A percentile compares a stretch with the other conserved stretches of the same genome.
Evolutionary conservation across 345 rosid genomes (phyloP).

Genomic region (Salix koriyanagi): DNA sequence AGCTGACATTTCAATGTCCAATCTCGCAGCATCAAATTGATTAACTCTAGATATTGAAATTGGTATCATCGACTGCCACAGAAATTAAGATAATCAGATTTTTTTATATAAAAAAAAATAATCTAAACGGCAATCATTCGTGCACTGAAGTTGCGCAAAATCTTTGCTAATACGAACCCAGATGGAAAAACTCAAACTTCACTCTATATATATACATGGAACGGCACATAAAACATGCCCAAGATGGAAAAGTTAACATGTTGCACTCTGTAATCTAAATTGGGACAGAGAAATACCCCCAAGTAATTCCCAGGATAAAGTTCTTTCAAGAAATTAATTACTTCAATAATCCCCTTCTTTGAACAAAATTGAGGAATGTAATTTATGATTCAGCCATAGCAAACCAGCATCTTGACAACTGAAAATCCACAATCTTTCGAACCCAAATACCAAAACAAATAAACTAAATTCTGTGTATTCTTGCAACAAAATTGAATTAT

Average conservation of each 20-base stretch:
- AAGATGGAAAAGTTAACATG: not conserved
- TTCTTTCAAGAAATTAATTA: not conserved
- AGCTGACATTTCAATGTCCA: constrained; percentile 94
- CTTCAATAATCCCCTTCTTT: not conserved
- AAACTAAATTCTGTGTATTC: not conserved
- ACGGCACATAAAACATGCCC: not conserved
- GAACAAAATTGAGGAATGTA: not conserved
- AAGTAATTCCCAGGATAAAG: not conserved
- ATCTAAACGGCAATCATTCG: not conserved
- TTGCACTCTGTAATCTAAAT: not conserved
- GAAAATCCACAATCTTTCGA: not conserved
- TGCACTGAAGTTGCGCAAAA: not conserved
- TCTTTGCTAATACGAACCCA: not conserved
- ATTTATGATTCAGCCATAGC: not conserved
- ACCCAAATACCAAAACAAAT: not conserved
- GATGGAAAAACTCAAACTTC: not conserved
- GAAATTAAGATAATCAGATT: not conserved
- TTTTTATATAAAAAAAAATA: not conserved
- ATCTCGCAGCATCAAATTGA: constrained; percentile 92
- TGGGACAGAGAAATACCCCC: not conserved
- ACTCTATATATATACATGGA: not conserved
- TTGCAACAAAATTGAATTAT: not conserved
- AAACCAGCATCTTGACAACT: not conserved
- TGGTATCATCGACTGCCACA: constrained; percentile 52
- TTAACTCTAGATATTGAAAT: constrained; percentile 85